phyloP scores from a whole-genome alignment of 2,329 filamentous ascomycete genomes.

The Periconia sp. region DNA sequence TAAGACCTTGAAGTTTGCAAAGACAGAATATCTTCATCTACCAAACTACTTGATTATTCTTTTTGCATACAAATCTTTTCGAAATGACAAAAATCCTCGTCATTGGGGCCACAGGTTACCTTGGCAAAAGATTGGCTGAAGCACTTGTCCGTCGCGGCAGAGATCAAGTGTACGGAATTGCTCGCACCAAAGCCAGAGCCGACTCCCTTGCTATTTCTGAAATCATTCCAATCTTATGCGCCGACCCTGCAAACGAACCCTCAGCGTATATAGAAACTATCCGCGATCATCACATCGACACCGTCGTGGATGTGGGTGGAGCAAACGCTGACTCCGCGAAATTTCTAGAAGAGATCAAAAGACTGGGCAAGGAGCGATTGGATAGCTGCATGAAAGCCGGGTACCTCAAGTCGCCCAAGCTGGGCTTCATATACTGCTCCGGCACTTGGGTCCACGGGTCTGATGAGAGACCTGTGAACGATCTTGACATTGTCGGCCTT shows the following conservation, averaged over 20 bases:
- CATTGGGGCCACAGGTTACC: slow-evolving; percentile 36
- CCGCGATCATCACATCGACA: slow-evolving; percentile 28
- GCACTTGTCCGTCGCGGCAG: slow-evolving; percentile 27
- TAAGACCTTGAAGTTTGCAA: too few species aligned
- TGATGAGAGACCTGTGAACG: slow-evolving; percentile 23
- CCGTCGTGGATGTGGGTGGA: slow-evolving; percentile 38
- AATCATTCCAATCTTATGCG: slow-evolving; percentile 34
- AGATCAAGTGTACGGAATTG: slow-evolving; percentile 42
- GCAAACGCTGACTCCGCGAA: slow-evolving; percentile 21
- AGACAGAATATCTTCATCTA: too few species aligned
- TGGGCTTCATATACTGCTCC: slow-evolving; percentile 43
- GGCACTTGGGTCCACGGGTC: slow-evolving; percentile 45
- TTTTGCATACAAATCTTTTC: too few species aligned
- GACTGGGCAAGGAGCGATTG: slow-evolving; percentile 18
- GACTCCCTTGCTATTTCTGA: slow-evolving; percentile 30
- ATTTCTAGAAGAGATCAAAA: slow-evolving; percentile 25
- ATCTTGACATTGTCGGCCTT: slow-evolving; percentile 30
- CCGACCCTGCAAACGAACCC: slow-evolving; percentile 5
- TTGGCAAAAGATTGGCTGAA: slow-evolving; percentile 27
- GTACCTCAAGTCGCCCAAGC: slow-evolving; percentile 27
- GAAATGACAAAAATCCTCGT: slow-evolving; percentile 37
- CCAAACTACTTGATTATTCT: too few species aligned
- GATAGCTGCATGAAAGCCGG: slow-evolving; percentile 13
- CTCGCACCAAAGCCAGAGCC: slow-evolving; percentile 35
- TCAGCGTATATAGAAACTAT: slow-evolving; percentile 3